Percentiles rank a stretch among this genome's conserved stretches.
phyloP scores from a whole-genome alignment of 2,329 filamentous ascomycete genomes.

The Diplocarpon mali region DNA sequence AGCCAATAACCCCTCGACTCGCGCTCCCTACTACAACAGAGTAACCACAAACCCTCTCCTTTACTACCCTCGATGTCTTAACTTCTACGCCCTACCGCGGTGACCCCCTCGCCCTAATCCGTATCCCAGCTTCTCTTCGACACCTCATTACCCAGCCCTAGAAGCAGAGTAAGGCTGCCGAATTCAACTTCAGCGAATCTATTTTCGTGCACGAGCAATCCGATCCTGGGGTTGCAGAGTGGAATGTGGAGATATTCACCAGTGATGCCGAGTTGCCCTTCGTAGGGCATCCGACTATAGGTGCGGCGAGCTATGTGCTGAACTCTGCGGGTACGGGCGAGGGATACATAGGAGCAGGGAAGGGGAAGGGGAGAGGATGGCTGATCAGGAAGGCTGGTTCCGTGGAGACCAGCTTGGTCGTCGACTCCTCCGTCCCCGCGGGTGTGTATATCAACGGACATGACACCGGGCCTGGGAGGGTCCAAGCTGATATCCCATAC shows the following conservation, averaged over 20 bases:
- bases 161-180: conserved; percentile 47
- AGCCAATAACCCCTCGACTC: too few relatives aligned
- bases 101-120: conserved; percentile 50
- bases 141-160: conserved; percentile 34
- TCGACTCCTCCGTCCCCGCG: too few relatives aligned
- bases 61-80: conserved; percentile 48
- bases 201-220: conserved; percentile 42
- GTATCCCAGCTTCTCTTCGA: conserved; percentile 31
- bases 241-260: conserved; percentile 45
- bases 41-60: conserved; percentile 23
- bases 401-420: conserved; percentile 4
- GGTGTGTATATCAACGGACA: too few relatives aligned
- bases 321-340: neutral
- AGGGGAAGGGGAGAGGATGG: neutral
- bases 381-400: conserved; percentile 40
- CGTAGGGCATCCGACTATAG: conserved; percentile 46
- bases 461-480: neutral
- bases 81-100: conserved; percentile 40
- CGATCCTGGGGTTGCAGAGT: neutral
- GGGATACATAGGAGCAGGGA: too few relatives aligned
- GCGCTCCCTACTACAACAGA: too few relatives aligned
- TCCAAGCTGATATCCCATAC: conserved; percentile 54
- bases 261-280: conserved; percentile 43
- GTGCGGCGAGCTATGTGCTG: conserved; percentile 40
- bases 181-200: conserved; percentile 56